A percentile compares a stretch with the other conserved stretches of the same genome.
These are phyloP conservation scores for Geranium incanum DNA, from an alignment of 441 rosid genomes.

Conservation along the genomic window DNA sequence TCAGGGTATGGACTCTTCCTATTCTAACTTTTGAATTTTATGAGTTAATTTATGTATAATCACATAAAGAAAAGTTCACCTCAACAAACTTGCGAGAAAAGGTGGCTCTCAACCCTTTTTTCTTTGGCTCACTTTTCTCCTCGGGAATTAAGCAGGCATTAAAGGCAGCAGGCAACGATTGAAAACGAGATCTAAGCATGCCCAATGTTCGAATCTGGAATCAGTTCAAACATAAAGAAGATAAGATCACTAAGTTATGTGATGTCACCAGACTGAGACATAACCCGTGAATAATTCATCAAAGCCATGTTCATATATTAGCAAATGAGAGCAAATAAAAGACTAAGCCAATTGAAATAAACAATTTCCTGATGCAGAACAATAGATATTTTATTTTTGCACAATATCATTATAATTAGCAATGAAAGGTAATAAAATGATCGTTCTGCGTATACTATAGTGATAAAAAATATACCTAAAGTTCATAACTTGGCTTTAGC, in stretches of 20 bases:
- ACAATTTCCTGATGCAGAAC: too few species aligned
- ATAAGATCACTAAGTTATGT: not conserved
- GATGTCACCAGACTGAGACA: too few species aligned
- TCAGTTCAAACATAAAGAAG: not conserved
- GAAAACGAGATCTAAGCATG: conserved; percentile 96
- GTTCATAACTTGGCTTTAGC: too few species aligned
- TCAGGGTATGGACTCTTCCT: conserved; percentile 2
- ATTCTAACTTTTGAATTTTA: conserved; percentile 6
- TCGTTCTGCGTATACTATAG: too few species aligned
- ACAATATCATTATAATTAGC: too few species aligned
- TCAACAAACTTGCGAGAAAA: conserved; percentile 51
- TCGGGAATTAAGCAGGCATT: conserved; percentile 75
- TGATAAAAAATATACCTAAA: too few species aligned
- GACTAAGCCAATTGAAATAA: too few species aligned
- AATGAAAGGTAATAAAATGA: too few species aligned
- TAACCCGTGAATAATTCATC: too few species aligned
- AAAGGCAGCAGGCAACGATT: conserved; percentile 83
- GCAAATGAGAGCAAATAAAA: too few species aligned
- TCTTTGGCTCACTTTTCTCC: conserved; percentile 55
- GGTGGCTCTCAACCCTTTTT: conserved; percentile 65
- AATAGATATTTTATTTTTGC: too few species aligned
- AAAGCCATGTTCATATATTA: too few species aligned
- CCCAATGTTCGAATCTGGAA: conserved; percentile 95
- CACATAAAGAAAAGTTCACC: conserved; percentile 31
- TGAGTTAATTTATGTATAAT: conserved; percentile 6